Evolutionary conservation across 768 basidiomycete genomes (phyloP).

Genomic region (Chalciporus sphaerocephalus): DNA sequence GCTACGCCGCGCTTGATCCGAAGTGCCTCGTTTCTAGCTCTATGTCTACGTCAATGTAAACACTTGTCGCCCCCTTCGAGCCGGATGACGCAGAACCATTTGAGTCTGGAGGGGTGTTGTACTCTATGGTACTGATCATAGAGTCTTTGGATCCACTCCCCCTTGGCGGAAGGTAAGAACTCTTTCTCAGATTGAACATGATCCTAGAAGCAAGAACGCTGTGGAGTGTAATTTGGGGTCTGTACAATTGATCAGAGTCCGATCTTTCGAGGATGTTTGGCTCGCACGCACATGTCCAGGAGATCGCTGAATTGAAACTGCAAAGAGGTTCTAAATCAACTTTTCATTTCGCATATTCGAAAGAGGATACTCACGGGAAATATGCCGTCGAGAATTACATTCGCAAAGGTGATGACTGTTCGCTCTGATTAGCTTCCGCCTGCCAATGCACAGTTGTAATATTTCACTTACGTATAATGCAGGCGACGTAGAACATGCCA

Average conservation of each 20-base stretch:
- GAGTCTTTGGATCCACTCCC: not conserved
- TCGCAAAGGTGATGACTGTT: conserved; percentile 15
- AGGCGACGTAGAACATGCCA: conserved; percentile 15
- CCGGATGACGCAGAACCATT: not conserved
- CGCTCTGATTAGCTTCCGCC: not conserved
- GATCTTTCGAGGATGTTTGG: not conserved
- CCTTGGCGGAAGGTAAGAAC: not conserved
- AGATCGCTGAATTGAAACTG: conserved; percentile 6
- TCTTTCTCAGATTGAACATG: conserved; percentile 12
- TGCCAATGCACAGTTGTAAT: too few relatives aligned
- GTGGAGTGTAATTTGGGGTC: conserved; percentile 5
- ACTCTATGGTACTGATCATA: not conserved
- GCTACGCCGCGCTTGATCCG: too few relatives aligned
- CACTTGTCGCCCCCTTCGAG: not conserved
- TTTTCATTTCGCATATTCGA: not conserved
- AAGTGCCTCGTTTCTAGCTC: too few relatives aligned
- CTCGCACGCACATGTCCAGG: conserved; percentile 1
- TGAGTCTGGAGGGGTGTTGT: not conserved
- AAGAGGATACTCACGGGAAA: conserved; percentile 8
- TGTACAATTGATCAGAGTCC: not conserved
- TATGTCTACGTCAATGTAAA: too few relatives aligned
- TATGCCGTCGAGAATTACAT: conserved; percentile 4
- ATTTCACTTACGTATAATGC: conserved; percentile 13
- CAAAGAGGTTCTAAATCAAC: not conserved
- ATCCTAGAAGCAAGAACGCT: conserved; percentile 11